Evolutionary conservation across 1,139 yeast species (phyloP).

Genomic region (Blastobotrys indianensis): DNA sequence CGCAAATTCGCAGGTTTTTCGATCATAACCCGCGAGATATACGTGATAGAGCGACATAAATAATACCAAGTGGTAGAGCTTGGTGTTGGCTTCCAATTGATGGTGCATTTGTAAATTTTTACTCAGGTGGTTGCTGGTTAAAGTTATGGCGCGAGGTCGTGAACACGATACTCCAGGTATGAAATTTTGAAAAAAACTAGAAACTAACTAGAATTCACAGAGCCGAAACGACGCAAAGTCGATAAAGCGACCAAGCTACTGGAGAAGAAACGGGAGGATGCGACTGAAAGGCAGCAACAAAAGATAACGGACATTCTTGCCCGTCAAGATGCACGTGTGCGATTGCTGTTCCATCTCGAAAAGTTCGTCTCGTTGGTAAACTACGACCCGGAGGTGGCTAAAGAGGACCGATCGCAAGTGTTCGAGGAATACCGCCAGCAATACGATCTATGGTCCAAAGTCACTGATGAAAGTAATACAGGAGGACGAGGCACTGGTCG

Average conservation of each 20-base stretch:
- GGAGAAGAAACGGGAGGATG: conserved; percentile 3
- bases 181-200: neutral
- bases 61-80: too few species aligned
- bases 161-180: conserved; percentile 2
- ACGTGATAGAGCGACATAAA: too few species aligned
- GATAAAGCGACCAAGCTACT: conserved; percentile 3
- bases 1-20: too few species aligned
- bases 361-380: conserved; percentile 54
- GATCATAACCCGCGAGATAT: too few species aligned
- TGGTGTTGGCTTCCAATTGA: too few species aligned
- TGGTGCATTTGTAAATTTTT: too few species aligned
- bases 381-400: conserved; percentile 54
- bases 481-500: conserved; percentile 15
- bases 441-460: conserved; percentile 38
- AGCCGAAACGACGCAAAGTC: conserved; percentile 15
- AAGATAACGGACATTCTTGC: conserved; percentile 35
- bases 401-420: conserved; percentile 38
- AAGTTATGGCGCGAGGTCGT: neutral
- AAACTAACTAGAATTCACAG: conserved; percentile 2
- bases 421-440: conserved; percentile 32
- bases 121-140: too few species aligned
- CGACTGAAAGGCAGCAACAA: conserved; percentile 14
- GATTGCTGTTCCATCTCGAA: conserved; percentile 52
- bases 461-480: conserved; percentile 22
- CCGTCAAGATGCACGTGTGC: conserved; percentile 41